Evolutionary conservation across 1,284 basidiomycete species (phyloP).

Genomic region (Hymenochaete sp.): DNA sequence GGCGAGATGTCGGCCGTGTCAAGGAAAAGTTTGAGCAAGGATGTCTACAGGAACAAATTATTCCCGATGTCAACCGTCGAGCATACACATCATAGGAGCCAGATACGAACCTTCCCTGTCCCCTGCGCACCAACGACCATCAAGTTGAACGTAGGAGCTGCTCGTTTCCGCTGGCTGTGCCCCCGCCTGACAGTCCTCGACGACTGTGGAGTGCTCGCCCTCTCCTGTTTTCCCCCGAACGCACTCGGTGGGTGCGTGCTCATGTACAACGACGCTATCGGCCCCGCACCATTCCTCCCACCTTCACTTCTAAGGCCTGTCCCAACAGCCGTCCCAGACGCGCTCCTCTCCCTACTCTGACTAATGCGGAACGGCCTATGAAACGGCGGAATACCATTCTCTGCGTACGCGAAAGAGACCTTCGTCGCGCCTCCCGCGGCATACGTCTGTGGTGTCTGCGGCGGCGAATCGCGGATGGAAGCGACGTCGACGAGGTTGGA

Average conservation of each 20-base stretch:
- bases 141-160: conserved; percentile 73
- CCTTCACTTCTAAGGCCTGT: no score
- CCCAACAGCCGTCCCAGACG: no score
- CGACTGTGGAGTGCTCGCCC: conserved; percentile 26
- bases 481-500: conserved; percentile 65
- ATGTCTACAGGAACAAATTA: conserved; percentile 34
- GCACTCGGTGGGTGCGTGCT: conserved; percentile 40
- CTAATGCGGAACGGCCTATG: conserved; percentile 67
- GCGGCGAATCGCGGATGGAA: conserved; percentile 38
- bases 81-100: conserved; percentile 7
- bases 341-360: conserved; percentile 27
- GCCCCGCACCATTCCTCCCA: no score
- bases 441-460: conserved; percentile 27
- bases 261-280: conserved; percentile 65
- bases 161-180: conserved; percentile 43
- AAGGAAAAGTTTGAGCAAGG: conserved; percentile 55
- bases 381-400: conserved; percentile 54
- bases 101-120: conserved; percentile 48
- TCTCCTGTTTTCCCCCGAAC: conserved; percentile 42
- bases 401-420: conserved; percentile 46
- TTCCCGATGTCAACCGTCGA: neutral
- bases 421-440: conserved; percentile 48
- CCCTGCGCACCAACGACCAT: conserved; percentile 77
- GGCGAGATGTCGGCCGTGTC: conserved; percentile 74
- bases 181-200: conserved; percentile 38